Conservation (phyloP, 2,329 filamentous ascomycete genomes). For the Colletotrichum sp. region DNA sequence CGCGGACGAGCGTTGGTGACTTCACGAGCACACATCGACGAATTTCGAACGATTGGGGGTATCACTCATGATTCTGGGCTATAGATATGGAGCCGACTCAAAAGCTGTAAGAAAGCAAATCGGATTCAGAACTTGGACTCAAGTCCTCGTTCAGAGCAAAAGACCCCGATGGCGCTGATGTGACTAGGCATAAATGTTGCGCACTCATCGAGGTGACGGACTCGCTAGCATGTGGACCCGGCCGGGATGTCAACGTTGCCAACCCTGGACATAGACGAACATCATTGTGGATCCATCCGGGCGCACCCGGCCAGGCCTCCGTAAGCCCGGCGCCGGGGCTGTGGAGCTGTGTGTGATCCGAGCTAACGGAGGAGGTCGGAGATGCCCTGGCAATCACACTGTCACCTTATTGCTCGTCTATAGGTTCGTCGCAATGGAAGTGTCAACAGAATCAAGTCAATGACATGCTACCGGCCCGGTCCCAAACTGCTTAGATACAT, state of each 20-base stretch:
- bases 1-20: background rate
- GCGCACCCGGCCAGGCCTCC: background rate
- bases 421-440: background rate
- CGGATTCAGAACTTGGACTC: background rate
- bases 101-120: background rate
- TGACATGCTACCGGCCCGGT: background rate
- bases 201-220: background rate
- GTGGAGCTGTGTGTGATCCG: background rate
- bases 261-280: background rate
- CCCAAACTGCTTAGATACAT: constrained; percentile 1
- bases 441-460: background rate
- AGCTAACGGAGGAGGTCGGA: background rate
- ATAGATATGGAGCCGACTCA: background rate
- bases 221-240: background rate
- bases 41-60: background rate
- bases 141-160: background rate
- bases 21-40: background rate
- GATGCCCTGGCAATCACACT: background rate
- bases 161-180: background rate
- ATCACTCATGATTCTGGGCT: background rate
- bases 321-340: background rate
- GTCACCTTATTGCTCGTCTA: background rate
- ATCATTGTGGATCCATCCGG: background rate
- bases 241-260: background rate
- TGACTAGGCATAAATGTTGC: background rate